Conservation (phyloP, 805 yeast genomes). For the Nakazawaea siamensis region DNA sequence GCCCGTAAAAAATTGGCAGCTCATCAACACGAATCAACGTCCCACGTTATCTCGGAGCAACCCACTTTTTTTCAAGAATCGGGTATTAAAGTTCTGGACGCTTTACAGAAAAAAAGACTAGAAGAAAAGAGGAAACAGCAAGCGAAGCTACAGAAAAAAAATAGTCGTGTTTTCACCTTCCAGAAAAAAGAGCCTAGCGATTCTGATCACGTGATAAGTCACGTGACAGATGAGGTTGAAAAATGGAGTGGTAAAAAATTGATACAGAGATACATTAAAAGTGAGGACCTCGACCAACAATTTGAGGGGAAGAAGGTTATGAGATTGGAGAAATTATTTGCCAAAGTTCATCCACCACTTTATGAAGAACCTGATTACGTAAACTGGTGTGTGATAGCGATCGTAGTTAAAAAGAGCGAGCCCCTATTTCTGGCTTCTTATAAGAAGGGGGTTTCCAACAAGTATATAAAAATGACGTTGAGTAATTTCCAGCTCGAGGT, state of each 20-base stretch:
- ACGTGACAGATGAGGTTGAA: slow-evolving; percentile 31
- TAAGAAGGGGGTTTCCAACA: slow-evolving; percentile 16
- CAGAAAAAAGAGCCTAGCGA: not conserved
- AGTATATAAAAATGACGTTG: slow-evolving; percentile 52
- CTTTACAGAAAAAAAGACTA: not conserved
- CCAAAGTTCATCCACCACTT: slow-evolving; percentile 61
- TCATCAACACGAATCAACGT: no score
- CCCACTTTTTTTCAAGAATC: no score
- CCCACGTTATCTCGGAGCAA: no score
- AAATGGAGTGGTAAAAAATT: slow-evolving; percentile 34
- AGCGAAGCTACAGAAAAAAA: slow-evolving; percentile 2
- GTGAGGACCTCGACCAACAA: slow-evolving; percentile 23
- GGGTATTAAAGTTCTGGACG: not conserved
- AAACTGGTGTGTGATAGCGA: slow-evolving; percentile 78
- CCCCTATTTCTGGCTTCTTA: slow-evolving; percentile 32
- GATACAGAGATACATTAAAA: slow-evolving; percentile 37
- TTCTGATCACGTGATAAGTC: slow-evolving; percentile 13
- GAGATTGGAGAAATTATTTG: slow-evolving; percentile 49
- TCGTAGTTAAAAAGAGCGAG: slow-evolving; percentile 49
- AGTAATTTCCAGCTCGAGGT: slow-evolving; percentile 62
- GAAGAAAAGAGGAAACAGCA: not conserved
- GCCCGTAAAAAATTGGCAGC: no score
- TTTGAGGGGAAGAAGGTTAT: slow-evolving; percentile 46
- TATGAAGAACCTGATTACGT: slow-evolving; percentile 60
- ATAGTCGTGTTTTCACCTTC: slow-evolving; percentile 7